Percentiles rank a stretch among this genome's conserved stretches.
Evolutionary conservation across 768 basidiomycete species (phyloP).

Genomic region (Galerina marginata): DNA sequence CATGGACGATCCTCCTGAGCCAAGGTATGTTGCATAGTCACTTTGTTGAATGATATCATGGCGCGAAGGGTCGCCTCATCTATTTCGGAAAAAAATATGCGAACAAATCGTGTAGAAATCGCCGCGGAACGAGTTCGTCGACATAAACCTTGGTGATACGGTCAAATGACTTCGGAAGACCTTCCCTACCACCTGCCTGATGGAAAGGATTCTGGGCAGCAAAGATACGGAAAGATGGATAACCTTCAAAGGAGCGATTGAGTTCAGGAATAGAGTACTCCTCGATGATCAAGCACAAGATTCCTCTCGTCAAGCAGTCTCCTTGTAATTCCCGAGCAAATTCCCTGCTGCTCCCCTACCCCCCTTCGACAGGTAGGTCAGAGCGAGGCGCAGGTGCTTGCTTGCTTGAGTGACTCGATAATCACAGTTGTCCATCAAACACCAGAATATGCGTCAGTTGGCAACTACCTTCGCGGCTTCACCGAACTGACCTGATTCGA

Average conservation of each 20-base stretch:
- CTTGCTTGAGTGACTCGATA: no score
- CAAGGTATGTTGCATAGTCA: slow-evolving; percentile 67
- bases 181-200: slow-evolving; percentile 97
- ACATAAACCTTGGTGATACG: slow-evolving; percentile 98
- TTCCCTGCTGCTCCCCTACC: slow-evolving; percentile 70
- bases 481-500: no score
- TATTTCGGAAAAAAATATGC: slow-evolving; percentile 71
- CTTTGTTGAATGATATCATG: slow-evolving; percentile 89
- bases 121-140: slow-evolving; percentile 73
- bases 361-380: slow-evolving; percentile 91
- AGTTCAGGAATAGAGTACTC: slow-evolving; percentile 93
- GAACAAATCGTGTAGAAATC: slow-evolving; percentile 84
- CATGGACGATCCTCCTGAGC: slow-evolving; percentile 87
- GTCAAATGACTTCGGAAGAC: slow-evolving; percentile 95
- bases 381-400: slow-evolving; percentile 47
- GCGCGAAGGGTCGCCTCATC: slow-evolving; percentile 56
- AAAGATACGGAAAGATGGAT: slow-evolving; percentile 95
- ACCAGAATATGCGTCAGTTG: no score
- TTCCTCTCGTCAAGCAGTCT: slow-evolving; percentile 99
- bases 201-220: slow-evolving; percentile 96
- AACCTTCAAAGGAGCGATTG: slow-evolving; percentile 83
- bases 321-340: slow-evolving; percentile 96
- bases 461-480: no score
- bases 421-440: no score
- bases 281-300: slow-evolving; percentile 94